Base-by-base conservation (phyloP, 352 stramenopile genomes). In the Albugo laibachii region DNA sequence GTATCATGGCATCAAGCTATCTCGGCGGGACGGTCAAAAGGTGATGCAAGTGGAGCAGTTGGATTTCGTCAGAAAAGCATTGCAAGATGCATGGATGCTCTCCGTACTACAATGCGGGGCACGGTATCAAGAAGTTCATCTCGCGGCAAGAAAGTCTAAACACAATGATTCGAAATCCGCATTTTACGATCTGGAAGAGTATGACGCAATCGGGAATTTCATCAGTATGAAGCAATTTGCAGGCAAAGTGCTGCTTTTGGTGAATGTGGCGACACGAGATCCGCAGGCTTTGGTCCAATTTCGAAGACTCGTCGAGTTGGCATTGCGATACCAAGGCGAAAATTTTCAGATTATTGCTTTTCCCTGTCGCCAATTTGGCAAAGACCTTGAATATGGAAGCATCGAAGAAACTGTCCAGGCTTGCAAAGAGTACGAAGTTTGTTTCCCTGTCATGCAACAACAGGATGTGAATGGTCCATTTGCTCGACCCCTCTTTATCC, bases 231-330 rank as follows among this genome's bases (percentile, higher is more conserved):
- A 50, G 16, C 24, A 40, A 24, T 46, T 58, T 38, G 6, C 52
- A 13, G 64, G 63, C 36, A 54, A 76, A 15, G 68, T 87, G 43
- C 51, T 75, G 15, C 36, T 65, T 34, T 65, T 93, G 57, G 74
- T 89, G 1, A 93, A 88, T 49, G 76, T 86, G 13, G 80, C 76
- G 11, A 78, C 62, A 2, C 69, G 73, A 60, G 84, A 82, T 67
- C 69, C 71, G 8, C 61, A 80, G 18, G 83, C 80, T 1, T 62
- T 70, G 46, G 37, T 59, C 41, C 81, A 91, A 55, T 88, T 83
- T 64, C 71, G 66, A 42, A 63, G 88, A 66, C 65, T 93, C 21
- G 59, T 61, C 10, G 52, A 68, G 49, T 48, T 93, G 1, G 21
- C 35, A 12, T 53, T 72, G 15, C 66, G 70, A 47, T 83, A 74